These are phyloP conservation scores for Talaromyces sp. DNA, from an alignment of 2,329 filamentous ascomycete species.

Conservation along the genomic window DNA sequence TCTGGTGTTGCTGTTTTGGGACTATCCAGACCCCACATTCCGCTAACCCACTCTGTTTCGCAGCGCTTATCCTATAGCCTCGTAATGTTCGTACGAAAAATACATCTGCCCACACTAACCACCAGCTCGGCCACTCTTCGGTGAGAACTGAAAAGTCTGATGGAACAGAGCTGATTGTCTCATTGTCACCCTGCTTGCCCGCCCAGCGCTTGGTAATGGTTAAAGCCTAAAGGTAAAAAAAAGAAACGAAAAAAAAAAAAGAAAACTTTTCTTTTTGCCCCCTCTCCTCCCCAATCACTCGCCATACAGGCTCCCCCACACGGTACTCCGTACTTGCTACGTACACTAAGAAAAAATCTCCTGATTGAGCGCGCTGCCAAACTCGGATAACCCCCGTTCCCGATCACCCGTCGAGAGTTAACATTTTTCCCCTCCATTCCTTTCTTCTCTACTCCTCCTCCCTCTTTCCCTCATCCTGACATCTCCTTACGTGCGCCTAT, in stretches of 20 bases:
- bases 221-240: not conserved
- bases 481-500: constrained; percentile 3
- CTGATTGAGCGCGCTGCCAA: constrained; percentile 4
- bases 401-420: constrained; percentile 23
- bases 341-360: constrained; percentile 9
- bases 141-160: not conserved
- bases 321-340: not conserved
- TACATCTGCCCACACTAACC: constrained; percentile 21
- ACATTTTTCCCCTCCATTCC: constrained; percentile 22
- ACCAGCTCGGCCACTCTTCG: constrained; percentile 13
- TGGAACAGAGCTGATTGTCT: not conserved
- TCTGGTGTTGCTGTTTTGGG: not conserved
- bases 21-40: constrained; percentile 36
- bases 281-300: constrained; percentile 13
- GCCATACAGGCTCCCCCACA: constrained; percentile 11
- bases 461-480: constrained; percentile 24
- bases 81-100: not conserved
- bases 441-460: constrained; percentile 25
- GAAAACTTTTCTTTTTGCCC: constrained; percentile 19
- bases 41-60: constrained; percentile 18
- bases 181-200: not conserved
- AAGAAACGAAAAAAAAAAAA: not conserved
- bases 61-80: constrained; percentile 20
- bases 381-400: constrained; percentile 22
- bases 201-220: not conserved